Evolutionary conservation across 768 basidiomycete genomes (phyloP), one percentile per base, ranked within the genome.

Genomic region (Tylopilus intermedius): DNA sequence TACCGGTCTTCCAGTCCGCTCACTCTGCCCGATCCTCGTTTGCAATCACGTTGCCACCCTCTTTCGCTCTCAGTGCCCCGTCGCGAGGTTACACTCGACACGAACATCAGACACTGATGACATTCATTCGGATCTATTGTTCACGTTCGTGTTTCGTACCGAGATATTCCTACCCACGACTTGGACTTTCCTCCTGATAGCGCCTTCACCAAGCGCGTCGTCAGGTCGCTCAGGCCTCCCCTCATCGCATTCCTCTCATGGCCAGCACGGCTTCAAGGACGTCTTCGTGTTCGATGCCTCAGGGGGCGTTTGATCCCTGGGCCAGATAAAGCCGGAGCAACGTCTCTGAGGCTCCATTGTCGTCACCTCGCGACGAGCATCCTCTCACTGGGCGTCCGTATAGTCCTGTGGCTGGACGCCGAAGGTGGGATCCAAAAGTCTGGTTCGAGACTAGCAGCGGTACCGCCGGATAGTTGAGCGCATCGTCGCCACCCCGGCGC

Each of bases 251-350:
- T 72, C 55, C 22, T 70, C 54, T 33, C 68, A 58, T 49, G 69
- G 63, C 6, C 65, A 71, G 15, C 71, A 73, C 13, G 80, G 82
- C 53, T 79, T 76, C 58, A 85, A 86, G 63, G 86, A 90, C 52
- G 55, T 88, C 3, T 74, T 89, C 15, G 60, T 88, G 3, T 88
- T 90, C 59, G 84, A 89, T 60, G 80, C 84, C 0, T 67, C 66
- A 0, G 79, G 81, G 38, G 79, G 79, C 0, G 68, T 18, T 3
- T 71, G 88, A 18, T 78, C 79, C 0, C 68, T 88, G 43, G 73
- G 82, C 22, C 70, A 85, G 2, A 65, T 88, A 43, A 67, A 68
- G 2, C 51, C 84, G 4, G 80, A 83, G 33, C 67, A 61, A 45
- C 8, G 66, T 66, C 45, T 54, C 44, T 0, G 60, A 59, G 3